These are phyloP conservation scores for Sphenostylis stenocarpa DNA, from an alignment of 306 rosid species.

Conservation along the genomic window DNA sequence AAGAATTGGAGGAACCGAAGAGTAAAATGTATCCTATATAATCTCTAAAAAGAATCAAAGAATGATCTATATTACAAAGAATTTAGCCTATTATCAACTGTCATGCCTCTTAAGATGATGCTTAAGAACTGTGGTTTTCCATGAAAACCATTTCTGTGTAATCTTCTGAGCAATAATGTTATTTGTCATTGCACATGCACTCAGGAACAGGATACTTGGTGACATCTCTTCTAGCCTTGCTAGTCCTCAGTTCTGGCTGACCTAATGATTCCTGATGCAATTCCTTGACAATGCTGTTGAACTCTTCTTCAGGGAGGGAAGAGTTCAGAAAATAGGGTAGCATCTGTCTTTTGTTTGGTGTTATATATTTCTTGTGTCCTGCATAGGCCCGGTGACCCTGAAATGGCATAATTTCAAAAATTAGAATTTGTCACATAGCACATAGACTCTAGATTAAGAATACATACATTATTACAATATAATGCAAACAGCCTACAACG, in stretches of 20 bases:
- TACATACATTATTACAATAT: background rate
- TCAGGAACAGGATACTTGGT: conserved; percentile 86
- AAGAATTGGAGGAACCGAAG: conserved; percentile 35
- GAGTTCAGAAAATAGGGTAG: conserved; percentile 75
- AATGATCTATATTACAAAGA: too few species aligned
- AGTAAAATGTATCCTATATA: conserved; percentile 36
- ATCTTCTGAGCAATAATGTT: conserved; percentile 19
- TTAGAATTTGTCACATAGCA: conserved; percentile 11
- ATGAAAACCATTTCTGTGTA: too few species aligned
- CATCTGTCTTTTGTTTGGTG: conserved; percentile 96
- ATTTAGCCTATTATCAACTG: background rate
- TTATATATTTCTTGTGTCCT: conserved; percentile 93
- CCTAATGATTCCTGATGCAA: conserved; percentile 81
- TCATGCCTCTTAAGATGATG: conserved; percentile 7
- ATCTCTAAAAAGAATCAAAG: conserved; percentile 63
- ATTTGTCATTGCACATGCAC: conserved; percentile 83
- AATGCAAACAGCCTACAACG: background rate
- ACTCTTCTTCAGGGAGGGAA: conserved; percentile 71
- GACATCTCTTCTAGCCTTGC: conserved; percentile 72
- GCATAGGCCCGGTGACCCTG: conserved; percentile 97
- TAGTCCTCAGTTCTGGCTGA: conserved; percentile 81
- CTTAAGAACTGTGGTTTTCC: conserved; percentile 35
- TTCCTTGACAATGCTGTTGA: conserved; percentile 60
- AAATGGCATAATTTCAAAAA: conserved; percentile 19
- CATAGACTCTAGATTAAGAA: background rate